phyloP scores from a whole-genome alignment of 345 rosid species.

The Pistacia atlantica region DNA sequence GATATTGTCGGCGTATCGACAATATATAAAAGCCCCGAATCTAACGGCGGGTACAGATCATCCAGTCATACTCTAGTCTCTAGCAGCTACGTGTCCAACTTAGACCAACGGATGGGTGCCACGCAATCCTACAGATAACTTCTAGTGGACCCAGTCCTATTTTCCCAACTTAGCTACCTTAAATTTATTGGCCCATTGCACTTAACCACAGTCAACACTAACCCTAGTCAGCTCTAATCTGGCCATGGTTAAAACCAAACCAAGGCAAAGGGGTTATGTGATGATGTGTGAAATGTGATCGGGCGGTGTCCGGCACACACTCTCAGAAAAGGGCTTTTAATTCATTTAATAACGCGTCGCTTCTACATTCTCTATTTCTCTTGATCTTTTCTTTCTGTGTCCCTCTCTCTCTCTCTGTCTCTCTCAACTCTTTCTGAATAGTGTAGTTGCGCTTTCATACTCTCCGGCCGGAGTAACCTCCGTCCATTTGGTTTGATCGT shows the following conservation, averaged over 20 bases:
- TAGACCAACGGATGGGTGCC: slow-evolving; percentile 23
- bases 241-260: slow-evolving; percentile 3
- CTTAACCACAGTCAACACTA: slow-evolving; percentile 22
- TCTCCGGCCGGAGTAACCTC: slow-evolving; percentile 21
- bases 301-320: slow-evolving; percentile 31
- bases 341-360: slow-evolving; percentile 9
- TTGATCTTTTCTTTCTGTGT: not conserved
- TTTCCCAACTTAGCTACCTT: slow-evolving; percentile 29
- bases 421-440: too few species aligned
- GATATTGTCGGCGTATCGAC: slow-evolving; percentile 53
- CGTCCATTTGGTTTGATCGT: slow-evolving; percentile 9
- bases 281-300: not conserved
- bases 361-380: slow-evolving; percentile 15
- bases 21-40: slow-evolving; percentile 4
- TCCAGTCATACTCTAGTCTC: not conserved
- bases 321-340: not conserved
- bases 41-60: slow-evolving; percentile 16
- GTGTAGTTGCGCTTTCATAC: not conserved
- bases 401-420: not conserved
- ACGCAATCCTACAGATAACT: slow-evolving; percentile 22
- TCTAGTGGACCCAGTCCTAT: slow-evolving; percentile 23
- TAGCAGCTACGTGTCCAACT: not conserved
- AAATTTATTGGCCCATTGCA: slow-evolving; percentile 34
- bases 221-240: slow-evolving; percentile 11
- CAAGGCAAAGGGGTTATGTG: not conserved